Base-by-base conservation (phyloP, 2,329 filamentous ascomycete genomes). In the Fusarium denticulatum region DNA sequence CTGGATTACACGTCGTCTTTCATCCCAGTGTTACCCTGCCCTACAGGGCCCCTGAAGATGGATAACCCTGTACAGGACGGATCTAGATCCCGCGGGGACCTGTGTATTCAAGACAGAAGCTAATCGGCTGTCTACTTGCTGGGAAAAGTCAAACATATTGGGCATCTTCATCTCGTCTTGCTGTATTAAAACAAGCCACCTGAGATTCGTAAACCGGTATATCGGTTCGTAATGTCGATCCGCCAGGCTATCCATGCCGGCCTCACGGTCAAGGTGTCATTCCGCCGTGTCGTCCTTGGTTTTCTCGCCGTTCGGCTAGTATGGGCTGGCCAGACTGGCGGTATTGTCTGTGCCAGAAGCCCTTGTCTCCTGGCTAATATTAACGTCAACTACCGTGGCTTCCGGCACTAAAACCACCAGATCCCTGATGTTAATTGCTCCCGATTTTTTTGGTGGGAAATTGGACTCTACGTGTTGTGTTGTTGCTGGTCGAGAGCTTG, bases 181-280 rank as follows among this genome's bases (percentile, higher is more conserved):
- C 55, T 64, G 36, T 34, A 50, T 34, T 58, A 58, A 50, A 34
- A 58, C 24, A 50, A 52, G 68, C 60, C 62, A 60, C 39, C 40
- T 42, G 49, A 64, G 64, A 60, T 60, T 64, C 40, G 49, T 45
- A 39, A 32, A 43, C 67, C 46, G 34, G 28, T 66, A 62, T 39
- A 40, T 37, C 57, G 43, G 63, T 70, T 66, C 53, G 39, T 36
- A 59, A 36, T 30, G 71, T 18, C 63, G 71, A 73, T 73, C 71
- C 22, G 64, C 67, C 42, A 74, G 61, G 46, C 56, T 67, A 67
- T 71, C 49, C 71, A 72, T 74, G 67, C 68, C 24, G 64, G 66
- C 65, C 65, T 76, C 60, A 61, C 71, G 60, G 43, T 52, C 59
- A 49, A 70, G 65, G 73, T 76, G 43, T 50, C 66, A 75, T 75